Evolutionary conservation across 768 basidiomycete genomes (phyloP).

Genomic region (Russula emetica): DNA sequence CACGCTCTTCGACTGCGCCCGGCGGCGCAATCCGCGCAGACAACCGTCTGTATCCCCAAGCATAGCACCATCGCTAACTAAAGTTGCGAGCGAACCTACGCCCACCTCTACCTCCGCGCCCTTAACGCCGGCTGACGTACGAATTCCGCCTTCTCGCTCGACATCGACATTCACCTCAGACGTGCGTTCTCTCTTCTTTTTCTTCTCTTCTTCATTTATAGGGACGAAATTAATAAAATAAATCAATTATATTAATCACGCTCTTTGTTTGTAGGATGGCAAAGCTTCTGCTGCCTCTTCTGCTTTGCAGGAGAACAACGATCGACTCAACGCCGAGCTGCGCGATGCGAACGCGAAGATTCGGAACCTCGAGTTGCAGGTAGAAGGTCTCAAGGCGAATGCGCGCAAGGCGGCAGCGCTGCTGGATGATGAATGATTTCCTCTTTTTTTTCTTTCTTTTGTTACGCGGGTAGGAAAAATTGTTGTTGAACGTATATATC

Average conservation of each 20-base stretch:
- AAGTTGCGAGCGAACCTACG: conserved; percentile 19
- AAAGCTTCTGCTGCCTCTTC: conserved; percentile 25
- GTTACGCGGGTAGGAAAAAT: not conserved
- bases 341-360: conserved; percentile 80
- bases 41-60: conserved; percentile 30
- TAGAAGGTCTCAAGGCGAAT: conserved; percentile 70
- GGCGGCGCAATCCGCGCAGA: conserved; percentile 34
- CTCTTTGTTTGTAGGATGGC: conserved; percentile 18
- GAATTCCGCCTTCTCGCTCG: conserved; percentile 28
- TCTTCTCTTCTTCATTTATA: not conserved
- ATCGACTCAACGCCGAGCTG: conserved; percentile 57
- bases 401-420: conserved; percentile 71
- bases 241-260: not conserved
- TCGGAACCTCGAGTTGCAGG: conserved; percentile 75
- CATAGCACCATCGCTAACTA: conserved; percentile 27
- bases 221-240: not conserved
- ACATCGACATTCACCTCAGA: conserved; percentile 30
- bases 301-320: conserved; percentile 53
- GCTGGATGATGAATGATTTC: conserved; percentile 29
- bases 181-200: conserved; percentile 33
- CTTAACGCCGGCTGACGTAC: conserved; percentile 28
- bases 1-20: conserved; percentile 31
- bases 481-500: not conserved
- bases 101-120: conserved; percentile 10
- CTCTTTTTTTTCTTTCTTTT: not conserved